Evolutionary conservation across 176 grass and related monocot genomes (phyloP).

Genomic region (Urochloa ruziziensis): DNA sequence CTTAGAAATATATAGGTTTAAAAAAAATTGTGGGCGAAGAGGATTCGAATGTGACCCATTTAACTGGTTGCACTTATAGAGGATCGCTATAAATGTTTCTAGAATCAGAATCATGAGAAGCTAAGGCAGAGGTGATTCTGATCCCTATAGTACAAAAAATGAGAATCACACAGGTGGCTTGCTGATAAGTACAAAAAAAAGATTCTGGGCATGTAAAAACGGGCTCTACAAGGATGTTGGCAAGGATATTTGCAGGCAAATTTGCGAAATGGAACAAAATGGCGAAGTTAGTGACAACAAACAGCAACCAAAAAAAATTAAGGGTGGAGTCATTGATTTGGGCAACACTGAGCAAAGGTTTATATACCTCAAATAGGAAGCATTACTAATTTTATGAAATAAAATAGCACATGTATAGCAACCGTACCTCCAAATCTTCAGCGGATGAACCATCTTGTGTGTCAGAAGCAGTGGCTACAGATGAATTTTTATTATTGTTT

Average conservation of each 20-base stretch:
- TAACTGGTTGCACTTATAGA: no score
- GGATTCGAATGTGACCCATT: no score
- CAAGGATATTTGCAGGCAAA: neutral
- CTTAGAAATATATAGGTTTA: no score
- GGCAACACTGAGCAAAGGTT: neutral
- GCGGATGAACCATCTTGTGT: conserved; percentile 57
- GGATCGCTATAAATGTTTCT: no score
- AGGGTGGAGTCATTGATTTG: neutral
- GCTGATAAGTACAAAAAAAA: no score
- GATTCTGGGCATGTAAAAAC: neutral
- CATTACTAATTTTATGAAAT: conserved; percentile 14
- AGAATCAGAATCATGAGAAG: no score
- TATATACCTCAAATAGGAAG: neutral
- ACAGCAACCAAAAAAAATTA: neutral
- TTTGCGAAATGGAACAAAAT: neutral
- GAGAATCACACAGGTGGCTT: no score
- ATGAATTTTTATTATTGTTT: conserved; percentile 45
- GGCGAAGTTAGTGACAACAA: neutral
- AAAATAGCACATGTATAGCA: neutral
- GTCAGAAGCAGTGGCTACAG: conserved; percentile 18
- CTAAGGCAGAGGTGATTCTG: no score
- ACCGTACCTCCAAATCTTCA: conserved; percentile 81
- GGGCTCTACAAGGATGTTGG: neutral
- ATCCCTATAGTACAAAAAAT: no score
- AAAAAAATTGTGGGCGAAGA: no score